A percentile compares a stretch with the other conserved stretches of the same genome.
phyloP scores from a whole-genome alignment of 2,329 filamentous ascomycete species.

The Aspergillus puulaauensis region DNA sequence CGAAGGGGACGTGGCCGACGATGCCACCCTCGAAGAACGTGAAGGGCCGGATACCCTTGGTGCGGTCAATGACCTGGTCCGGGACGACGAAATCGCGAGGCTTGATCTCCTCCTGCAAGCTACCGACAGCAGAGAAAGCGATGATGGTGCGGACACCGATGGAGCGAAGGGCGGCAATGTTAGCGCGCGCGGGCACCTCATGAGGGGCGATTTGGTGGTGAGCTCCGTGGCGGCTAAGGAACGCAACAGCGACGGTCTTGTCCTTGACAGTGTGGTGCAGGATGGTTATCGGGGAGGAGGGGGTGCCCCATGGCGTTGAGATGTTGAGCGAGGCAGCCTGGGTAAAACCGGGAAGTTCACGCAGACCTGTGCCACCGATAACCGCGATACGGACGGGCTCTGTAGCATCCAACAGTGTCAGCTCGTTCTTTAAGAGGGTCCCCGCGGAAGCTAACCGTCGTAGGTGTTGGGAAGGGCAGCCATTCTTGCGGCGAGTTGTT shows the following conservation, averaged over 20 bases:
- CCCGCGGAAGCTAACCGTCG: slow-evolving; percentile 51
- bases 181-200: slow-evolving; percentile 91
- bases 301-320: slow-evolving; percentile 82
- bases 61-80: slow-evolving; percentile 95
- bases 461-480: slow-evolving; percentile 58
- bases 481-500: slow-evolving; percentile 46
- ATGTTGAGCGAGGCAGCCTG: slow-evolving; percentile 77
- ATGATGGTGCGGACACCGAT: slow-evolving; percentile 89
- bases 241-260: slow-evolving; percentile 69
- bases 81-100: slow-evolving; percentile 96
- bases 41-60: slow-evolving; percentile 89
- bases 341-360: slow-evolving; percentile 80
- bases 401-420: slow-evolving; percentile 13
- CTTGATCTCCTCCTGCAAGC: slow-evolving; percentile 86
- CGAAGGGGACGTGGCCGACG: slow-evolving; percentile 92
- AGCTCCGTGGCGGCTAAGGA: slow-evolving; percentile 86
- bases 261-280: slow-evolving; percentile 75
- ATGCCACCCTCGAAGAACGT: slow-evolving; percentile 85
- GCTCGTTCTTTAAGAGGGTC: neutral
- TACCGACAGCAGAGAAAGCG: slow-evolving; percentile 93
- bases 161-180: slow-evolving; percentile 93
- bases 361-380: slow-evolving; percentile 89
- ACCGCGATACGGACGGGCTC: slow-evolving; percentile 77
- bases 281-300: slow-evolving; percentile 77
- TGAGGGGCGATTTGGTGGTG: slow-evolving; percentile 90